These are phyloP conservation scores for Vachellia pachyceras DNA, from an alignment of 306 rosid species.

Conservation along the genomic window DNA sequence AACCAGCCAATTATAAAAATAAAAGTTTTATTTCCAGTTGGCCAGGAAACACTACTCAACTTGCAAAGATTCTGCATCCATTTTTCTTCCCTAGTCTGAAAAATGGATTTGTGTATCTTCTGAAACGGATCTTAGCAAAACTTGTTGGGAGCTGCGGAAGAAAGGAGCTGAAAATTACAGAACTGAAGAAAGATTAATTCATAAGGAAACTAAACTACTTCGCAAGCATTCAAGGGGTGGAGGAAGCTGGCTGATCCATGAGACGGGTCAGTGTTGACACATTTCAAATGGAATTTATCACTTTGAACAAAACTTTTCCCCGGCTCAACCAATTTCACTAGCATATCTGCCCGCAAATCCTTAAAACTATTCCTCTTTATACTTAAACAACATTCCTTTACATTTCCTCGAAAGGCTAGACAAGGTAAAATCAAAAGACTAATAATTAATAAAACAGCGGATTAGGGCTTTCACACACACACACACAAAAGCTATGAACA, in stretches of 20 bases:
- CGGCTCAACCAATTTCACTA: slow-evolving; percentile 7
- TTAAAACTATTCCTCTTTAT: slow-evolving; percentile 5
- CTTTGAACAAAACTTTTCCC: not conserved
- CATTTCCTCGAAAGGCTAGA: slow-evolving; percentile 31
- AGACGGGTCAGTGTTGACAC: too few species aligned
- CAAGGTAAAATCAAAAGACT: slow-evolving; percentile 6
- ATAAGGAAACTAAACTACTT: slow-evolving; percentile 33
- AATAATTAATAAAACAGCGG: slow-evolving; percentile 1
- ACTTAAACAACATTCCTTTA: slow-evolving; percentile 17
- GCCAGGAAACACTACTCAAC: not conserved
- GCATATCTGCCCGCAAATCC: slow-evolving; percentile 11
- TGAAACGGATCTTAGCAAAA: not conserved
- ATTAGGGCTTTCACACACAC: not conserved
- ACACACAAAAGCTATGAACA: not conserved
- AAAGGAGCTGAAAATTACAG: slow-evolving; percentile 17
- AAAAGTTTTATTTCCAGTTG: not conserved
- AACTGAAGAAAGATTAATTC: slow-evolving; percentile 1
- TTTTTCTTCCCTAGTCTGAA: not conserved
- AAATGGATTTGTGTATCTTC: not conserved
- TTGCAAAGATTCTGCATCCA: too few species aligned
- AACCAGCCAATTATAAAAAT: not conserved
- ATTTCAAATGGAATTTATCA: not conserved
- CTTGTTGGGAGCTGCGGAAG: not conserved
- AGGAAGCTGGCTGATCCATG: too few species aligned
- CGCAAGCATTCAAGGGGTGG: not conserved